These are phyloP conservation scores for Xylaria cubensis DNA, from an alignment of 495 filamentous ascomycete species.

Conservation along the genomic window DNA sequence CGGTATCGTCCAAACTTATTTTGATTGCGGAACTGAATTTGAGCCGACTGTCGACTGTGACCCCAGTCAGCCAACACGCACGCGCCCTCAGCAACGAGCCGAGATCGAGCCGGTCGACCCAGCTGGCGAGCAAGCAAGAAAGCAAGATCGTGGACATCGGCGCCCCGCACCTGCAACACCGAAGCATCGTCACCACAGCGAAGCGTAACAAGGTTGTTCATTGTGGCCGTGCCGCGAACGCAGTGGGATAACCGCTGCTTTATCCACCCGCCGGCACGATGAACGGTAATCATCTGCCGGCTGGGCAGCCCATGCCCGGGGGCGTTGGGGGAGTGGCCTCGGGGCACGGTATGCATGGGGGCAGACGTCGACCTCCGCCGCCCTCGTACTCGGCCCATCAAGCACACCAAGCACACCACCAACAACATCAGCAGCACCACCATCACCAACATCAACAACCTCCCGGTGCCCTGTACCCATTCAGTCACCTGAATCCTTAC, in stretches of 20 bases:
- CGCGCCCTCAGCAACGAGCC: constrained; percentile 23
- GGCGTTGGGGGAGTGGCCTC: constrained; percentile 34
- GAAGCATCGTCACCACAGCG: background rate
- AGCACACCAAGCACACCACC: constrained; percentile 26
- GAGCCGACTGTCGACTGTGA: constrained; percentile 33
- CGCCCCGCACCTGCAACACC: constrained; percentile 4
- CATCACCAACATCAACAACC: constrained; percentile 41
- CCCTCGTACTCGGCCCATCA: constrained; percentile 44
- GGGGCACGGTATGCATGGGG: constrained; percentile 34
- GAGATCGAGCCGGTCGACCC: background rate
- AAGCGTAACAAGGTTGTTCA: background rate
- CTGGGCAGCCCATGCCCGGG: constrained; percentile 63
- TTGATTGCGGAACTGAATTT: constrained; percentile 35
- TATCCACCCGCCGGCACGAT: constrained; percentile 62
- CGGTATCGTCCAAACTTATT: constrained; percentile 19
- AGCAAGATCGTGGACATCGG: constrained; percentile 26
- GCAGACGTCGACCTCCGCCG: constrained; percentile 39
- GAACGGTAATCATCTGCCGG: constrained; percentile 69
- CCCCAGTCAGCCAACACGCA: constrained; percentile 29
- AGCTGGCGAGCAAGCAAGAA: constrained; percentile 20
- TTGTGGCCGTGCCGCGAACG: constrained; percentile 28
- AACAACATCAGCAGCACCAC: constrained; percentile 32
- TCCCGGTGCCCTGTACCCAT: constrained; percentile 39
- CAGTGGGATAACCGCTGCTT: constrained; percentile 56
- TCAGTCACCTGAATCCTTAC: constrained; percentile 47